Evolutionary conservation across 2,329 filamentous ascomycete genomes (phyloP), one percentile per base, ranked within the genome.

Genomic region (Zasmidium angulare): DNA sequence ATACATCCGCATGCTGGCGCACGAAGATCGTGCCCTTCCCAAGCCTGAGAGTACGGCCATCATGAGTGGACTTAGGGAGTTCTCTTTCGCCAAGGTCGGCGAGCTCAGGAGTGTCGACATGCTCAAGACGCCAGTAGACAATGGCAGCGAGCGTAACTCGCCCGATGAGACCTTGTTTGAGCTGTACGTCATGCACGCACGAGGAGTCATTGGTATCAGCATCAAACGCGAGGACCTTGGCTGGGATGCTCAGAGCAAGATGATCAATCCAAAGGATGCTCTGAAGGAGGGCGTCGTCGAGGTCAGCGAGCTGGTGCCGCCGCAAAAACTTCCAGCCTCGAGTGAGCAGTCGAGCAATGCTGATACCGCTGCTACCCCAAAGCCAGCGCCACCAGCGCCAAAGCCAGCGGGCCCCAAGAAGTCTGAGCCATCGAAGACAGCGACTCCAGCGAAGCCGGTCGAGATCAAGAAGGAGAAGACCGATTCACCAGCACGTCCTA

Each of bases 121-220:
- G 70, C 83, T 98, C 23, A 86, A 88, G 69, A 87, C 83, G 67
- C 86, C 89, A 21, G 69, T 72, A n/a, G 66, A 72, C 11, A 66
- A 70, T 31, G 84, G 88, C 56, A 84, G 86, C 62, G 80, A 81
- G 61, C 69, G 74, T 22, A 74, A 76, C 20, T 76, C 79, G 1
- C 87, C 89, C 21, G 89, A 95, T 64, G 85, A 86, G 17, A 86
- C 88, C 0, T 78, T 97, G 14, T 98, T 99, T 70, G 95, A 99
- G 78, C 82, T 99, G 10, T 99, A 99, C 73, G 89, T 91, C 29
- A 96, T 97, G 89, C 93, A 99, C 75, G 97, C 95, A 11, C 96
- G 92, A 78, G 95, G 95, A 62, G 92, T 98, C n/a, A 93, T 93
- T 19, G 93, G 90, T 69, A 75, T 98, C 55, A 87, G 87, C 64